phyloP scores from a whole-genome alignment of 345 rosid genomes.

The Schrenkiella parvula region DNA sequence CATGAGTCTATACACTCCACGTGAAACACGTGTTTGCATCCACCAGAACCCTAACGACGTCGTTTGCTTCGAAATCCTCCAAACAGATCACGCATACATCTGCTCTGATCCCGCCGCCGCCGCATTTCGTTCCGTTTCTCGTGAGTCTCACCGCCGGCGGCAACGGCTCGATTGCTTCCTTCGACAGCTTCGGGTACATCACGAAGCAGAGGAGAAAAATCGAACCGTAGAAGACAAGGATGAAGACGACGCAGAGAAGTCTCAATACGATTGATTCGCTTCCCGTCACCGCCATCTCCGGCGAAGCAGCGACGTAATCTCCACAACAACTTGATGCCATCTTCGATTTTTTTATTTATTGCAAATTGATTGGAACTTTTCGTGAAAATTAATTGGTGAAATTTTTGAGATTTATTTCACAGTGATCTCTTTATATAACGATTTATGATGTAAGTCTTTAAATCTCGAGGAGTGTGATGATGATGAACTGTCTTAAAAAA shows the following conservation, averaged over 20 bases:
- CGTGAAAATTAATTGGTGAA: neutral
- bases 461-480: constrained; percentile 2
- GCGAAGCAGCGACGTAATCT: constrained; percentile 14
- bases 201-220: constrained; percentile 25
- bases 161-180: constrained; percentile 21
- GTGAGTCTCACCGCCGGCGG: constrained; percentile 23
- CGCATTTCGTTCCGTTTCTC: neutral
- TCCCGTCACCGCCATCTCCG: constrained; percentile 22
- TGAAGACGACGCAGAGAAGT: constrained; percentile 21
- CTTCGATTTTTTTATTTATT: neutral
- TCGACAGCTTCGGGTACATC: constrained; percentile 21
- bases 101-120: neutral
- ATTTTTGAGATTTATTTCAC: neutral
- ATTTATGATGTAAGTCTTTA: neutral
- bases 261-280: constrained; percentile 15
- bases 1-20: constrained; percentile 33
- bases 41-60: constrained; percentile 22
- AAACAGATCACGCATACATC: constrained; percentile 29
- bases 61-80: constrained; percentile 25
- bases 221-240: constrained; percentile 18
- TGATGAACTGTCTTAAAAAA: constrained; percentile 21
- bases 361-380: neutral
- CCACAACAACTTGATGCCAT: constrained; percentile 25
- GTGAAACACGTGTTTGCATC: constrained; percentile 36
- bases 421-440: constrained; percentile 17